Conservation (phyloP, 148 eudicot genomes). For the Silene latifolia region DNA sequence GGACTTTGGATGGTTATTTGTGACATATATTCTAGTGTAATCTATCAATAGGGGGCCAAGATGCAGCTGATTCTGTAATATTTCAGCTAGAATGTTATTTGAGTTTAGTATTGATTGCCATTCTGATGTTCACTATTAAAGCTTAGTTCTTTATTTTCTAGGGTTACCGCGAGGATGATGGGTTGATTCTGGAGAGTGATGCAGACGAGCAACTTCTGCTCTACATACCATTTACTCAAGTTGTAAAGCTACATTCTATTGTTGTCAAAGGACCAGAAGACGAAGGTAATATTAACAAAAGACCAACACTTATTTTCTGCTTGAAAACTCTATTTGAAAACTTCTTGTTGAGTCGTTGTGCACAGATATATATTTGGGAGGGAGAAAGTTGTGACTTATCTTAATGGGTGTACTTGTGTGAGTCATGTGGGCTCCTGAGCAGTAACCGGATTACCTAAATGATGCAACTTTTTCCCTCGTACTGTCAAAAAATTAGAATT, state of each 20-base stretch:
- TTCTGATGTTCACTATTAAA: not conserved
- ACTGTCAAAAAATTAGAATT: slow-evolving; percentile 3
- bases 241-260: slow-evolving; percentile 80
- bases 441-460: not conserved
- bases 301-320: not conserved
- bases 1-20: no score
- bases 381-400: not conserved
- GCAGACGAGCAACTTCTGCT: slow-evolving; percentile 95
- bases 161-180: slow-evolving; percentile 98
- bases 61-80: not conserved
- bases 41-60: not conserved
- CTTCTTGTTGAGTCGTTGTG: not conserved
- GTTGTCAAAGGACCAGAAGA: slow-evolving; percentile 79
- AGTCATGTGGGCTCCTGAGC: not conserved
- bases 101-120: not conserved
- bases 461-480: not conserved
- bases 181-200: slow-evolving; percentile 84
- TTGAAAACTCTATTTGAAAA: not conserved
- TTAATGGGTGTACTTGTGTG: not conserved
- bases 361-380: not conserved
- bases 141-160: slow-evolving; percentile 27
- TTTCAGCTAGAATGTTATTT: not conserved
- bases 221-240: slow-evolving; percentile 83
- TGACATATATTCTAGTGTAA: not conserved
- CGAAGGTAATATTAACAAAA: slow-evolving; percentile 49